Percentiles rank a stretch among this genome's conserved stretches.
Evolutionary conservation across 768 basidiomycete species (phyloP).

Genomic region (Pleurotus platypus): DNA sequence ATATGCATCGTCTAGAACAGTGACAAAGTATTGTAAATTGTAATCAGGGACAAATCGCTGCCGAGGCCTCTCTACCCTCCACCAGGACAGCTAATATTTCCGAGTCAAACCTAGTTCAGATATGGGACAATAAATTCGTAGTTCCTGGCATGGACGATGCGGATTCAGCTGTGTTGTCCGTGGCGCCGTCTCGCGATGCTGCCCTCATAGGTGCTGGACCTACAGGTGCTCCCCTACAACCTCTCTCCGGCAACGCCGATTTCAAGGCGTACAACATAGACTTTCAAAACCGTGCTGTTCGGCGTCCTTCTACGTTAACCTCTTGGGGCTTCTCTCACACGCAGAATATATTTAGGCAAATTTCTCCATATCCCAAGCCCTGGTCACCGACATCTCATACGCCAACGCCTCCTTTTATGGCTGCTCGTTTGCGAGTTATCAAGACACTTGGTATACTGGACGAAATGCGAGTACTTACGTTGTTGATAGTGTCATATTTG

Average conservation of each 20-base stretch:
- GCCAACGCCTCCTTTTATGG: slow-evolving; percentile 69
- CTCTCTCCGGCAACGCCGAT: slow-evolving; percentile 49
- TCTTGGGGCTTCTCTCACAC: neutral
- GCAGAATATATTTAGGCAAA: slow-evolving; percentile 34
- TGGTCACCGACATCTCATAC: slow-evolving; percentile 60
- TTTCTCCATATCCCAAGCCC: slow-evolving; percentile 56
- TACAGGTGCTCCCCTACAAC: slow-evolving; percentile 50
- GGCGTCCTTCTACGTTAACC: slow-evolving; percentile 12
- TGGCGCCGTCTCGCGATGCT: slow-evolving; percentile 53
- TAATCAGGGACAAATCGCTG: slow-evolving; percentile 48
- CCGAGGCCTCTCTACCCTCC: slow-evolving; percentile 21
- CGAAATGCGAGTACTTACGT: slow-evolving; percentile 55
- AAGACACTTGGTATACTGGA: slow-evolving; percentile 68
- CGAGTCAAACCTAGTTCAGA: slow-evolving; percentile 51
- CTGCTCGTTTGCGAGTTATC: slow-evolving; percentile 56
- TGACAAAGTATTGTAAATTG: neutral
- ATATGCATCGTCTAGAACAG: no score
- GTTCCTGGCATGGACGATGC: slow-evolving; percentile 48
- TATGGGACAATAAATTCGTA: slow-evolving; percentile 47
- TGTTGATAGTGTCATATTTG: slow-evolving; percentile 58
- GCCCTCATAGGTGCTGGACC: slow-evolving; percentile 60
- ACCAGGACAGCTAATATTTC: slow-evolving; percentile 39
- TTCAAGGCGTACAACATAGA: slow-evolving; percentile 68
- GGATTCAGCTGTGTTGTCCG: slow-evolving; percentile 52
- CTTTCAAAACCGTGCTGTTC: slow-evolving; percentile 63